A percentile compares a stretch with the other conserved stretches of the same genome.
Evolutionary conservation across 148 eudicot species (phyloP).

Genomic region (Camellia lanceoleosa): DNA sequence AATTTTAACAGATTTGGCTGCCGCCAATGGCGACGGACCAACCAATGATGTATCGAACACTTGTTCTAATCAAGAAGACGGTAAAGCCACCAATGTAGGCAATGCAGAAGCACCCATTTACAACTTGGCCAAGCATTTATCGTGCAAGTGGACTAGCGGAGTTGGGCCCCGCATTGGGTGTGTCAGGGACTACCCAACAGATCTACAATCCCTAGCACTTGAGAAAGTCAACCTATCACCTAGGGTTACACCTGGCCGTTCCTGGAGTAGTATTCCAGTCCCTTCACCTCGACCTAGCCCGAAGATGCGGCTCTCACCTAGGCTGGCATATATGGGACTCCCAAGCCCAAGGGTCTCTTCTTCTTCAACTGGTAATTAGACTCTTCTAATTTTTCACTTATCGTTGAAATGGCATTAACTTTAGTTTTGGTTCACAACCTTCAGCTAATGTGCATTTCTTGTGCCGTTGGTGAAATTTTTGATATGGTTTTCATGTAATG

Average conservation of each 20-base stretch:
- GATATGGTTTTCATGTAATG: not conserved
- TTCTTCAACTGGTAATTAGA: conserved; percentile 20
- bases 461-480: not conserved
- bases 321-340: conserved; percentile 46
- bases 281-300: conserved; percentile 57
- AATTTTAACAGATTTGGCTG: not conserved
- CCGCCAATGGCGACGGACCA: not conserved
- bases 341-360: conserved; percentile 44
- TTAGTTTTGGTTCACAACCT: not conserved
- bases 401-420: not conserved
- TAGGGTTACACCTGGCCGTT: conserved; percentile 7
- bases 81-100: not conserved
- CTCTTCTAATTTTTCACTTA: not conserved
- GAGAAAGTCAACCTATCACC: conserved; percentile 47
- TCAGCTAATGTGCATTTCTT: conserved; percentile 3
- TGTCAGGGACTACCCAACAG: conserved; percentile 43
- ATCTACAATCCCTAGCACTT: conserved; percentile 38
- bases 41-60: not conserved
- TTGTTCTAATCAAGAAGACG: not conserved
- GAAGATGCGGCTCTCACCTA: conserved; percentile 40
- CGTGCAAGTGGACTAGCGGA: conserved; percentile 41
- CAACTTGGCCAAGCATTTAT: conserved; percentile 26
- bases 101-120: conserved; percentile 14
- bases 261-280: conserved; percentile 28
- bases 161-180: conserved; percentile 47